Evolutionary conservation across 2,329 filamentous ascomycete species (phyloP), one percentile per base, ranked within the genome.

Genomic region (Penicillium occitanis): DNA sequence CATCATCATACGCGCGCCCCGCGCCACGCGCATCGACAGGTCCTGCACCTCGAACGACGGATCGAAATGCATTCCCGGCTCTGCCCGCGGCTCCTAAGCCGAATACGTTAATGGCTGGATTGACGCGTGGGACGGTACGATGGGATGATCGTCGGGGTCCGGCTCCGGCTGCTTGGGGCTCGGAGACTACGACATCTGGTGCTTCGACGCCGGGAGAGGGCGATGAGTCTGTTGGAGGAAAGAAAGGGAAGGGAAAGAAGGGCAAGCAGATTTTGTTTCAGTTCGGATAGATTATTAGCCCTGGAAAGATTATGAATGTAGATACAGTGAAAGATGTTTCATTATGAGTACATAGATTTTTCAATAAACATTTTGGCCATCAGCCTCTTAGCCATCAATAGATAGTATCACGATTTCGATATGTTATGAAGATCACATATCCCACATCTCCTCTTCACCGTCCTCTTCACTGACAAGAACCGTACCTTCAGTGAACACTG

Each of bases 51-150:
- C 70, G 19, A 11, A 74, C 70, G 67, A 70, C 68, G 17, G 75
- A 73, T 8, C 72, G 75, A 10, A 90, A 93, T 68, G 87, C 88
- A 0, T 97, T 97, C 78, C 94, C 93, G 0, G 89, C 92, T 1
- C 84, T 97, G 0, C 93, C 93, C 0, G 84, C 88, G 0, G 93
- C 92, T 1, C 85, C 91, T 0, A 97, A 88, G 71, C 86, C 87
- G 3, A 86, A 83, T 48, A 85, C 83, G 40, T 83, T 85, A 50
- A 83, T 82, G 77, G 75, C 80, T 0, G 81, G 81, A 7, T 77
- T 81, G 59, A 82, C 81, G 2, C 79, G 80, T 4, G 81, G 80
- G 2, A 80, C 78, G 6, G 78, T 80, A 11, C 76, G 80, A n/a
- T 81, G 81, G 78, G 76, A 80, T 22, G 75, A 79, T n/a, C 75